Percentiles rank a stretch among this genome's conserved stretches.
phyloP scores from a whole-genome alignment of 2,329 filamentous ascomycete species.

The Dactylellina drechsleri region DNA sequence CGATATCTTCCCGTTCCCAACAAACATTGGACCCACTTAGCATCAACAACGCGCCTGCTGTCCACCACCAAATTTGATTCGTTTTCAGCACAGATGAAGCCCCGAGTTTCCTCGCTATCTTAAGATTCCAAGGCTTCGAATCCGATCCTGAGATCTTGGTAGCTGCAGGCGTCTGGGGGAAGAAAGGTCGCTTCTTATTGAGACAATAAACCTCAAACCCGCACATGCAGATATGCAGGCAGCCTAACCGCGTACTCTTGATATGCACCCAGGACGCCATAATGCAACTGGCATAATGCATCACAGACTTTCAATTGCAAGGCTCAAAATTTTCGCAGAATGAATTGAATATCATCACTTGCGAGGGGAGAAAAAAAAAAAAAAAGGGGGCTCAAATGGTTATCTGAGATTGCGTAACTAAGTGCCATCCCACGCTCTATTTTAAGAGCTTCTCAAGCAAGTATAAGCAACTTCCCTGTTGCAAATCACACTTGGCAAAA shows the following conservation, averaged over 20 bases:
- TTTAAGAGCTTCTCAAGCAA: conserved; percentile 3
- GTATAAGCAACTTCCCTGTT: conserved; percentile 26
- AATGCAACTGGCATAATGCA: no score
- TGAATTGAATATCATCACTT: no score
- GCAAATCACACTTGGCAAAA: conserved; percentile 38
- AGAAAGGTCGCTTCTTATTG: conserved; percentile 19
- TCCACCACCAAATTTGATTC: conserved; percentile 28
- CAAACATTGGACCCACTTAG: conserved; percentile 47
- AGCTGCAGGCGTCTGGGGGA: background rate
- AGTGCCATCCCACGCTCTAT: conserved; percentile 49
- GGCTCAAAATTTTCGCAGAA: no score
- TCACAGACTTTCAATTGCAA: no score
- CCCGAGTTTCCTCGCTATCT: conserved; percentile 2
- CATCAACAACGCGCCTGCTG: conserved; percentile 27
- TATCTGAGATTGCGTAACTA: conserved; percentile 21
- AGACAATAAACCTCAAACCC: conserved; percentile 12
- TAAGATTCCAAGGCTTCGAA: background rate
- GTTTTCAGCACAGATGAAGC: conserved; percentile 2
- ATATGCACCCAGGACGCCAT: no score
- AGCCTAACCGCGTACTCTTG: background rate
- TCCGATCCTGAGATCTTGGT: background rate
- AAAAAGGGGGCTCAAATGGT: no score
- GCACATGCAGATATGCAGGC: conserved; percentile 16
- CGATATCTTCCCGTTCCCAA: conserved; percentile 55
- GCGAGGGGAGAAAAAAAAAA: no score